Base-by-base conservation (phyloP, 108 stramenopile species). In the Nitzschia inconspicua region DNA sequence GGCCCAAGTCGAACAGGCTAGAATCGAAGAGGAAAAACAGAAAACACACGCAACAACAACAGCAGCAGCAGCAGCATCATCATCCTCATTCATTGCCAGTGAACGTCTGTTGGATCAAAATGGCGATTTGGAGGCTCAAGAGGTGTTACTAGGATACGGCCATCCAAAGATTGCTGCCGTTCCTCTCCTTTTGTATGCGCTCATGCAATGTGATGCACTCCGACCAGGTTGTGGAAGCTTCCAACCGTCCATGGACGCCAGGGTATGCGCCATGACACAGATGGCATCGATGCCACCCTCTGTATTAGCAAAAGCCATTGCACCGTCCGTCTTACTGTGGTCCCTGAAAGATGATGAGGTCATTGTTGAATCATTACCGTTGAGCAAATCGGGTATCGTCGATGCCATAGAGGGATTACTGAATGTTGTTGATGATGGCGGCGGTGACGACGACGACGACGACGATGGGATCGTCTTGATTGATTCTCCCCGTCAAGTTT, bases 121-220 rank as follows among this genome's bases (percentile, higher is more conserved):
- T 10, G 74, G 67, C 1, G 32, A 47, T 16, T 25, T 80, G 16
- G 49, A 53, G 9, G 44, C 48, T 29, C 48, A 65, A 8, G 76
- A 80, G 4, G 53, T 80, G 0, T 43, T 84, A 36, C 44, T 84
- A 56, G 83, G 61, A 20, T 63, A 78, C 24, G 83, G 83, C 2
- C 83, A 84, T 35, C 57, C 27, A n/a, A 46, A 52, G 39, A 44
- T 75, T 4, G 32, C 35, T 18, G 13, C 23, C 19, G 16, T 80
- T 23, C 59, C 79, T 9, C 58, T 78, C 6, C 30, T 80, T 10
- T 46, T 78, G 1, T 84, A 44, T 58, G 46, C 68, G 7, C 36
- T 84, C 19, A 41, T 80, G 43, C 78, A 84, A 48, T 77, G 68
- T 28, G 79, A 84, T 49, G 76, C 77, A 8, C 35, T 84, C 2